Evolutionary conservation across 345 rosid genomes (phyloP).

Genomic region (Eucalyptus curtisii): DNA sequence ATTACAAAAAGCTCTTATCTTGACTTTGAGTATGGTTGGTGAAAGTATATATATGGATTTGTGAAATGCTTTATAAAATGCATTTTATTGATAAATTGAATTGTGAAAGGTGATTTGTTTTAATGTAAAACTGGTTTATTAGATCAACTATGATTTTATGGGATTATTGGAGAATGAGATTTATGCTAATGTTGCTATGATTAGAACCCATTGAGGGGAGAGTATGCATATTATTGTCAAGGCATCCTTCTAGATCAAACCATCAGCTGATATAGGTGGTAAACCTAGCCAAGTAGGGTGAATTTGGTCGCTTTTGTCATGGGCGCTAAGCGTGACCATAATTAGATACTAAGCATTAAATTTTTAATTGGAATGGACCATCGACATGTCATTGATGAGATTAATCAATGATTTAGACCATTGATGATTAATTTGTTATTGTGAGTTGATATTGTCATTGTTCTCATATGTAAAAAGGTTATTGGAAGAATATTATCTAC

Average conservation of each 20-base stretch:
- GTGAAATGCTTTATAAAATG: background rate
- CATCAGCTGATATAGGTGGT: background rate
- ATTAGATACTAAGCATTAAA: background rate
- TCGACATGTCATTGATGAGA: background rate
- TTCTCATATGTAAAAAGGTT: background rate
- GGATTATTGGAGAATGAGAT: background rate
- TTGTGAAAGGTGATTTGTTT: background rate
- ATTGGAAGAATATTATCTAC: background rate
- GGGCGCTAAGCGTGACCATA: fast-evolving
- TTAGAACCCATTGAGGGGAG: background rate
- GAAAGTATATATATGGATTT: background rate
- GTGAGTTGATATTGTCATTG: background rate
- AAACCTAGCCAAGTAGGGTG: background rate
- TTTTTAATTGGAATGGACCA: background rate
- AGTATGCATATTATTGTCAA: background rate
- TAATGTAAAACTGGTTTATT: no score
- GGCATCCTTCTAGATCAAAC: no score
- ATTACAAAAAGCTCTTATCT: background rate
- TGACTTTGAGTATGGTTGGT: background rate
- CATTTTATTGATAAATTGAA: background rate
- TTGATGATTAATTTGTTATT: no score
- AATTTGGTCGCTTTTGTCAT: no score
- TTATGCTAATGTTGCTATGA: background rate
- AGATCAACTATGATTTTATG: fast-evolving
- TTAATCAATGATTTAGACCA: background rate